A percentile compares a stretch with the other conserved stretches of the same genome.
phyloP scores from a whole-genome alignment of 2,329 filamentous ascomycete genomes.

The Neofusicoccum ribis region DNA sequence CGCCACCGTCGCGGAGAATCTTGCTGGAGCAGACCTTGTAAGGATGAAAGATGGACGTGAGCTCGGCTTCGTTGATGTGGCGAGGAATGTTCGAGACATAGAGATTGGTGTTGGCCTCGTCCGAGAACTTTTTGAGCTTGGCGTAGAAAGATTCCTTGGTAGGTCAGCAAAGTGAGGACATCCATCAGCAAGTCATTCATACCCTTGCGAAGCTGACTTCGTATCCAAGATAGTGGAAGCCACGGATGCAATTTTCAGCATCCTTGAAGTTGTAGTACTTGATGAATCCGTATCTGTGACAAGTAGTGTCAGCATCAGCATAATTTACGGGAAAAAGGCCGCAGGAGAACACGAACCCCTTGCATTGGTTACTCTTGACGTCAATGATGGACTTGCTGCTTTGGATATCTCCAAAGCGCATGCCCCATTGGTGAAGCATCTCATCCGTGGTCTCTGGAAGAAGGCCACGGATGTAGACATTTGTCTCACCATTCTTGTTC shows the following conservation, averaged over 20 bases:
- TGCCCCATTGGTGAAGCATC: conserved; percentile 76
- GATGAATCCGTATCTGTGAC: conserved; percentile 85
- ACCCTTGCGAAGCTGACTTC: conserved; percentile 97
- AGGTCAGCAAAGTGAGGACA: conserved; percentile 26
- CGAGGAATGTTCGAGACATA: conserved; percentile 98
- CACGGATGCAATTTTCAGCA: conserved; percentile 93
- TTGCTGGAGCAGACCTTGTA: conserved; percentile 89
- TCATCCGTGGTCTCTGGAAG: conserved; percentile 95
- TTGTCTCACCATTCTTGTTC: conserved; percentile 92
- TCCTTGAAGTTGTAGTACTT: conserved; percentile 87
- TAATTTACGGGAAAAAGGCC: conserved; percentile 1
- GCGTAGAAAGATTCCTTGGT: conserved; percentile 88
- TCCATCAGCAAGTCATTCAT: conserved; percentile 35
- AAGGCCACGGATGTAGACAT: conserved; percentile 96
- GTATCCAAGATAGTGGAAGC: conserved; percentile 91
- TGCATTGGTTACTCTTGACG: conserved; percentile 87
- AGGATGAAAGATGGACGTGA: conserved; percentile 74
- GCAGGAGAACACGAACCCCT: conserved; percentile 64
- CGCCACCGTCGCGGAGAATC: conserved; percentile 88
- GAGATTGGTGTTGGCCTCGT: conserved; percentile 87
- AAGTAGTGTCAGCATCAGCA: conserved; percentile 31
- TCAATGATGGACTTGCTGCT: conserved; percentile 99
- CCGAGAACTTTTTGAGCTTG: conserved; percentile 92
- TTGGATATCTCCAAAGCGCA: conserved; percentile 89
- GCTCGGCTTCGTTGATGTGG: conserved; percentile 83